Conservation (phyloP, 1,284 basidiomycete species). For the Ceratobasidium sp. region DNA sequence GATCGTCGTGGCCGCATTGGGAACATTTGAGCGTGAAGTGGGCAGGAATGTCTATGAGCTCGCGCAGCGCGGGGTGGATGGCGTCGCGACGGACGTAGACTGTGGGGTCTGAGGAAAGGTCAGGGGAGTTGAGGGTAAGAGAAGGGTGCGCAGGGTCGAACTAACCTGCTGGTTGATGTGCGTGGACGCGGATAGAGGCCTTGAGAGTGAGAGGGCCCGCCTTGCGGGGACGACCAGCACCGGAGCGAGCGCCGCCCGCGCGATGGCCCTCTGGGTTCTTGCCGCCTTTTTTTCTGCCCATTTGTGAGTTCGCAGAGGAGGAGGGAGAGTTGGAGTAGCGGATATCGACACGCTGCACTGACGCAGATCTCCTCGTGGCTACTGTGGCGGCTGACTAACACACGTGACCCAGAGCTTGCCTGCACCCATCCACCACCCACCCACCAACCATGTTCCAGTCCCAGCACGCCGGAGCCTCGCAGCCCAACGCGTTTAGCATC, state of each 20-base stretch:
- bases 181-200: slow-evolving; percentile 33
- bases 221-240: slow-evolving; percentile 33
- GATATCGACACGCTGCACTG: slow-evolving; percentile 22
- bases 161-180: slow-evolving; percentile 16
- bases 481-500: slow-evolving; percentile 38
- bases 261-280: slow-evolving; percentile 33
- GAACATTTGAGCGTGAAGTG: slow-evolving; percentile 5
- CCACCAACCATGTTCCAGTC: slow-evolving; percentile 38
- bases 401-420: neutral
- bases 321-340: neutral
- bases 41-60: slow-evolving; percentile 19
- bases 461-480: slow-evolving; percentile 23
- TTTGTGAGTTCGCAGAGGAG: neutral
- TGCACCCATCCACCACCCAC: too few relatives aligned
- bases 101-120: neutral
- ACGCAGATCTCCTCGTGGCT: slow-evolving; percentile 30
- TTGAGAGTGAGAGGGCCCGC: slow-evolving; percentile 35
- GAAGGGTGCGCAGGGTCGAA: neutral
- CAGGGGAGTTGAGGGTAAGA: too few relatives aligned
- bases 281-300: slow-evolving; percentile 35
- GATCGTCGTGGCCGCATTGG: slow-evolving; percentile 31
- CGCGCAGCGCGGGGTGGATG: slow-evolving; percentile 27
- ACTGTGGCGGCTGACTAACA: slow-evolving; percentile 28
- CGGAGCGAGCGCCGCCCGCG: slow-evolving; percentile 32
- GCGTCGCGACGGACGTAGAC: slow-evolving; percentile 20